phyloP scores from a whole-genome alignment of 306 rosid genomes.

The Cicer yamashitae region DNA sequence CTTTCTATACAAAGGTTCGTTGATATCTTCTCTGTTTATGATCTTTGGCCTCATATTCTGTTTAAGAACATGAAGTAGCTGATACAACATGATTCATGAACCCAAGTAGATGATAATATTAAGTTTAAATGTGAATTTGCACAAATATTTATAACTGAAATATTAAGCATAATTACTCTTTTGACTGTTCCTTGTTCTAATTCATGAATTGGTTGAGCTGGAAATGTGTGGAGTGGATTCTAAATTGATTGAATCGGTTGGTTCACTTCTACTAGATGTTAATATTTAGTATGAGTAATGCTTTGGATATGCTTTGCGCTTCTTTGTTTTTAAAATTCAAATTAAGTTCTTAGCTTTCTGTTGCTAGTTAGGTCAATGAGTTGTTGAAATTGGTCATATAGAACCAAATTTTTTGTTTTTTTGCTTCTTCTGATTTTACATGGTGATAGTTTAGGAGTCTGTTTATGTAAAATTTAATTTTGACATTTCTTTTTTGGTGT shows the following conservation, averaged over 20 bases:
- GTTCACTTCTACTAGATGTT: constrained; percentile 1
- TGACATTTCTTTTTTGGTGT: not conserved
- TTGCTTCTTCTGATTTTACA: not conserved
- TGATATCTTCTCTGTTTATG: too few species aligned
- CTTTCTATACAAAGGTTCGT: too few species aligned
- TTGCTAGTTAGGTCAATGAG: not conserved
- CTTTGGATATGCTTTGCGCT: not conserved
- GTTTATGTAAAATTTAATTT: constrained; percentile 6
- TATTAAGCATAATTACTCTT: too few species aligned
- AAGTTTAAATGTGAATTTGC: too few species aligned
- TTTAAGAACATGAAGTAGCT: too few species aligned
- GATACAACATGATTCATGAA: too few species aligned
- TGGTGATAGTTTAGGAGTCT: not conserved
- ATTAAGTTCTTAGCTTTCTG: not conserved
- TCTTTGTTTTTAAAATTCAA: not conserved
- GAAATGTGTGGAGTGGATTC: too few species aligned
- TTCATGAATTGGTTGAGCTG: not conserved
- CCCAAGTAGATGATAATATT: too few species aligned
- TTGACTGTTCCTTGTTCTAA: too few species aligned
- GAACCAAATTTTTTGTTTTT: not conserved
- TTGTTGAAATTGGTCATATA: constrained; percentile 4
- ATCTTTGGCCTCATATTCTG: too few species aligned
- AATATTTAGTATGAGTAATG: not conserved
- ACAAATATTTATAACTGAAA: too few species aligned
- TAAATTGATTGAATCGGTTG: not conserved